Evolutionary conservation across 2,329 filamentous ascomycete species (phyloP).

Genomic region (Trichoderma koningiopsis): DNA sequence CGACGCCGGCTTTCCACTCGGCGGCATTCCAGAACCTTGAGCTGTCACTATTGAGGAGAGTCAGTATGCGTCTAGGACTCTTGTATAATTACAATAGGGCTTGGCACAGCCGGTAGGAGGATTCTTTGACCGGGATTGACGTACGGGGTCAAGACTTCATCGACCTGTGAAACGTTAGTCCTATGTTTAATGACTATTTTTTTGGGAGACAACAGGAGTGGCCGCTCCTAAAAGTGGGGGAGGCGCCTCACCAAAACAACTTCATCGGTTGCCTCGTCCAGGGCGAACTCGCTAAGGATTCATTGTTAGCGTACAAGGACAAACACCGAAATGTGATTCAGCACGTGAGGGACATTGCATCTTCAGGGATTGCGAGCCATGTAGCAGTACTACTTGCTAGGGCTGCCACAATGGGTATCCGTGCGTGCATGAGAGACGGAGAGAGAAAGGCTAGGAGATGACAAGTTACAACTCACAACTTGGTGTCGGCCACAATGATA

Average conservation of each 20-base stretch:
- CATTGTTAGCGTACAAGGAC: slow-evolving; percentile 30
- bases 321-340: slow-evolving; percentile 28
- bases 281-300: slow-evolving; percentile 47
- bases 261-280: slow-evolving; percentile 47
- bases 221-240: not conserved
- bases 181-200: not conserved
- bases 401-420: slow-evolving; percentile 15
- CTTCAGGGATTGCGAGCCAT: not conserved
- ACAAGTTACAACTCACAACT: slow-evolving; percentile 17
- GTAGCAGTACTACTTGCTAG: not conserved
- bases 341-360: not conserved
- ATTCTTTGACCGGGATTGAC: not conserved
- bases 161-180: slow-evolving; percentile 37
- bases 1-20: slow-evolving; percentile 63
- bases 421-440: not conserved
- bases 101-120: not conserved
- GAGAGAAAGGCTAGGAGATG: not conserved
- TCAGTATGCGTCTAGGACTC: slow-evolving; percentile 49
- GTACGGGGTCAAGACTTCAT: slow-evolving; percentile 81
- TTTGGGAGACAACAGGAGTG: not conserved
- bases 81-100: not conserved
- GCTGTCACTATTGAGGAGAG: slow-evolving; percentile 62
- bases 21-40: slow-evolving; percentile 85
- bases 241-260: slow-evolving; percentile 46
- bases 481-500: slow-evolving; percentile 37